Evolutionary conservation across 192 early-diverging fungal genomes (phyloP).

Genomic region (Martensiomyces pterosporus): DNA sequence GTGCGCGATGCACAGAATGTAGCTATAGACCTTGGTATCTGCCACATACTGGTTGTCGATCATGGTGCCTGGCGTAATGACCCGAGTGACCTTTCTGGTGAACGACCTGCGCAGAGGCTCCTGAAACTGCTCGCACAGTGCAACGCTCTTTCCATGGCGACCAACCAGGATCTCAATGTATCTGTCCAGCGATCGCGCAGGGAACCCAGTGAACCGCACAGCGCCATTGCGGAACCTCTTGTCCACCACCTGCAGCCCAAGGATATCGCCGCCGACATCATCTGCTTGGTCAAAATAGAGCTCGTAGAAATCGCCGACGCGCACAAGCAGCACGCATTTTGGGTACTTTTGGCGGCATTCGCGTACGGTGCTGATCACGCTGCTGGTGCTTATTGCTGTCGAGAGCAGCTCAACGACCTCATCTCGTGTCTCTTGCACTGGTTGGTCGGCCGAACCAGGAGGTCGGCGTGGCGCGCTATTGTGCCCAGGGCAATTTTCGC

Average conservation of each 20-base stretch:
- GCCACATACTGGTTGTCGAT: slow-evolving; percentile 70
- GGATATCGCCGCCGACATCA: slow-evolving; percentile 54
- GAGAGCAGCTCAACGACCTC: background rate
- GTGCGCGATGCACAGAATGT: slow-evolving; percentile 61
- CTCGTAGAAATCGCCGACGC: slow-evolving; percentile 82
- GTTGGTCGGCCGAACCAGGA: too few relatives aligned
- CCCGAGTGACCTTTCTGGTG: slow-evolving; percentile 65
- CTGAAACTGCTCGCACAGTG: slow-evolving; percentile 67
- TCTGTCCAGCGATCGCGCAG: slow-evolving; percentile 56
- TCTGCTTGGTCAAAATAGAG: slow-evolving; percentile 72
- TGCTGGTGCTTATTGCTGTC: slow-evolving; percentile 20
- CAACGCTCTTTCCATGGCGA: slow-evolving; percentile 56
- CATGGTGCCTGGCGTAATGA: slow-evolving; percentile 83
- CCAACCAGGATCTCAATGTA: slow-evolving; percentile 65
- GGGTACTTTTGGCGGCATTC: slow-evolving; percentile 58
- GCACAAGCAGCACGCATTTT: slow-evolving; percentile 62
- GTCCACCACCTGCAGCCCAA: slow-evolving; percentile 67
- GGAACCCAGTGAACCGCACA: slow-evolving; percentile 71
- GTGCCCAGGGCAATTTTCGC: too few relatives aligned
- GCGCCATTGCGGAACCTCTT: slow-evolving; percentile 58
- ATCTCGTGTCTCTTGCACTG: too few relatives aligned
- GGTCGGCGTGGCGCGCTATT: too few relatives aligned
- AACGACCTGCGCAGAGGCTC: slow-evolving; percentile 51
- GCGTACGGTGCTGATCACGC: slow-evolving; percentile 49
- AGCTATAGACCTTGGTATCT: slow-evolving; percentile 65